A percentile compares a stretch with the other conserved stretches of the same genome.
Conservation (phyloP, 129 eudicot genomes). For the Heracleum sosnowskyi region DNA sequence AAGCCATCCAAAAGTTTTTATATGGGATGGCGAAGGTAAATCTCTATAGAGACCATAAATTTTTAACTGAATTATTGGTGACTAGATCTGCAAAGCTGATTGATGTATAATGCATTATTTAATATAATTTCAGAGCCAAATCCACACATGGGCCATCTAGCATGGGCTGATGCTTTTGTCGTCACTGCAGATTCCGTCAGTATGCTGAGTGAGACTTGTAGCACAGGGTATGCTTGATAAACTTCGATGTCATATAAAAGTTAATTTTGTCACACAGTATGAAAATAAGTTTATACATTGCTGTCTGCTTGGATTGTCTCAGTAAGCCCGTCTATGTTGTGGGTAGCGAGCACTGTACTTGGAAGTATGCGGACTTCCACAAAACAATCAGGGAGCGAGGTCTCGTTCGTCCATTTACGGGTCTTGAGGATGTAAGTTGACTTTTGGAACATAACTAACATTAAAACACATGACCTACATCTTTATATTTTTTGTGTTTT, state of each 20-base stretch:
- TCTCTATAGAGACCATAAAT: background rate
- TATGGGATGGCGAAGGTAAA: conserved; percentile 91
- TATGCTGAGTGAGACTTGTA: conserved; percentile 93
- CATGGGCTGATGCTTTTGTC: conserved; percentile 94
- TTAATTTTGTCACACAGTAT: background rate
- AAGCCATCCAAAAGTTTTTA: conserved; percentile 53
- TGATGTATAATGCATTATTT: background rate
- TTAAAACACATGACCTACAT: background rate
- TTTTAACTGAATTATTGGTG: background rate
- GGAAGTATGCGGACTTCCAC: conserved; percentile 89
- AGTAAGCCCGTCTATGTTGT: conserved; percentile 94
- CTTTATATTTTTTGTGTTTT: background rate
- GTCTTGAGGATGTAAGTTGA: conserved; percentile 95
- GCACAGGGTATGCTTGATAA: conserved; percentile 68
- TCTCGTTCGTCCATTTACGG: conserved; percentile 77
- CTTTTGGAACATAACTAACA: background rate
- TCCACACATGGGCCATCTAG: conserved; percentile 96
- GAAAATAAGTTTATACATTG: background rate
- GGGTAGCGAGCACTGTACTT: conserved; percentile 84
- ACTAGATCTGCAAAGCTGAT: background rate
- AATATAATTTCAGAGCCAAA: conserved; percentile 58
- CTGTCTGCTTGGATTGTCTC: conserved; percentile 13
- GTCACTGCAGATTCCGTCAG: conserved; percentile 91
- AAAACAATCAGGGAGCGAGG: conserved; percentile 69
- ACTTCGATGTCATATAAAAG: background rate